Evolutionary conservation across 83 land plant genomes (phyloP).

Genomic region (Larix sibirica): DNA sequence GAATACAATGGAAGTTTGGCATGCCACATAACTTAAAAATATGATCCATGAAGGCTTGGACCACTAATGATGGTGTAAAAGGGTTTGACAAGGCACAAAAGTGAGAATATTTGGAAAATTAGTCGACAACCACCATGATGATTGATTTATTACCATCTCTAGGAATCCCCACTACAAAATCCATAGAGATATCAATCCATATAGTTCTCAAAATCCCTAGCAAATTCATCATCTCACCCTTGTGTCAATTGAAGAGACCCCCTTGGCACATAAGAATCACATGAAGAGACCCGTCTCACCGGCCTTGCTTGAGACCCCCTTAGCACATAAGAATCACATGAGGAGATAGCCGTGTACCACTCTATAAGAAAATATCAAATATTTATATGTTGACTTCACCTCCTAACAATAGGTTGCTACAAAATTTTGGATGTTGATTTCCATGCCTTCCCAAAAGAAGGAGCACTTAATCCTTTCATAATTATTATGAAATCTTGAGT

Average conservation of each 20-base stretch:
- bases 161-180: neutral
- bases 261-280: too few relatives aligned
- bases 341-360: neutral
- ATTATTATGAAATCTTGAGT: neutral
- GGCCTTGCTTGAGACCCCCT: too few relatives aligned
- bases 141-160: neutral
- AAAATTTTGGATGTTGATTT: neutral
- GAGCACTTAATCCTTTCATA: neutral
- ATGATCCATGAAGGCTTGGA: neutral
- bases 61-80: neutral
- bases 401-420: neutral
- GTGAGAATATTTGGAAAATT: neutral
- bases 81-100: neutral
- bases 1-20: neutral
- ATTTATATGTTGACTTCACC: too few relatives aligned
- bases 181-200: neutral
- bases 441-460: neutral
- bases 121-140: neutral
- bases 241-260: too few relatives aligned
- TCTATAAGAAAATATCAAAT: neutral
- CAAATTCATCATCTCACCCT: too few relatives aligned
- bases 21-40: neutral
- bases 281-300: too few relatives aligned
- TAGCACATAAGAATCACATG: too few relatives aligned
- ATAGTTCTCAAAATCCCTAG: neutral